Evolutionary conservation across 805 yeast species (phyloP), one percentile per base, ranked within the genome.

Genomic region (Spathaspora boniae): DNA sequence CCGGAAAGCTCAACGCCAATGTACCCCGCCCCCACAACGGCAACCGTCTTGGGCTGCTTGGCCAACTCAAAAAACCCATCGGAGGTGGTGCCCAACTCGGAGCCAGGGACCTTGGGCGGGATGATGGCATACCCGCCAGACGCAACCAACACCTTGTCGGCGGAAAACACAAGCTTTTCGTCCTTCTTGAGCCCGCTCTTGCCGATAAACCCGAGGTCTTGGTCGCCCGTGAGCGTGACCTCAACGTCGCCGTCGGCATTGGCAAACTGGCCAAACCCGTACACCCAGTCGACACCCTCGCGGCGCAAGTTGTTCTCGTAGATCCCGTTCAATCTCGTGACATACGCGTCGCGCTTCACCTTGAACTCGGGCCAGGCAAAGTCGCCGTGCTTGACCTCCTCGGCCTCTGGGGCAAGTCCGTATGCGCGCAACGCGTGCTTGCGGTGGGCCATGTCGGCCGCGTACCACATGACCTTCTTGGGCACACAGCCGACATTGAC

Each of bases 401-500:
- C 62, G n/a, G 70, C 60, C 38, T 75, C 77, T 30, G 77, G 78
- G 12, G 70, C 62, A 46, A 93, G 82, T 0, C 96, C 96, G 56
- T 91, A 93, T 44, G 83, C 86, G 46, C 74, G 68, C 42, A 95
- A 95, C 31, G 86, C 82, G 28, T 70, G 64, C 42, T 84, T 67
- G 53, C 79, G 81, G 44, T 76, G 74, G 14, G 97, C 97, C 58
- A 86, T 63, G 50, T 89, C 96, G 20, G 93, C 80, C 8, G 97
- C 96, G 50, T 89, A 82, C 98, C 98, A 93, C 97, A 93, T 89
- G 30, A 93, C 87, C 60, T 93, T 93, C 72, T 93, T 93, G 31
- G 99, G 99, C 32, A 93, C 98, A 72, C 99, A 93, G 15, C 99
- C 99, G 29, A 91, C 98, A 58, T 93, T 93, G 43, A 93, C 99